Conservation (phyloP, 192 early-diverging fungal species). For the Rhizophagus clarus region DNA sequence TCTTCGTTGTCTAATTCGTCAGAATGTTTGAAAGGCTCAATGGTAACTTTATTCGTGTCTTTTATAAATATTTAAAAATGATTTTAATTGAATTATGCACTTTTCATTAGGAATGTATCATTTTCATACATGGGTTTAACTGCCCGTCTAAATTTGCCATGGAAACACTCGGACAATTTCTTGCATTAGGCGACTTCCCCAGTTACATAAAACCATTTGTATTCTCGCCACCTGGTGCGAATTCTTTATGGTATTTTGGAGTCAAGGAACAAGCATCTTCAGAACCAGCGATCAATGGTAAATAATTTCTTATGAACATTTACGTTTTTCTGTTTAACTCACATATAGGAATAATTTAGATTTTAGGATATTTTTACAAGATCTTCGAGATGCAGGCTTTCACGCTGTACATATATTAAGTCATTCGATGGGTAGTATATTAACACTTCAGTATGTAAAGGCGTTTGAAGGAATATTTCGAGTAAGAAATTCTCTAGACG, state of each 20-base stretch:
- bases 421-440: conserved; percentile 42
- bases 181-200: conserved; percentile 42
- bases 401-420: conserved; percentile 38
- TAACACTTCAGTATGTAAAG: not conserved
- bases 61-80: not conserved
- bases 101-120: conserved; percentile 39
- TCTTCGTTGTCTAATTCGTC: conserved; percentile 29
- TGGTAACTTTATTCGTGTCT: not conserved
- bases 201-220: conserved; percentile 47
- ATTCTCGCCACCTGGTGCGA: conserved; percentile 41
- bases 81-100: not conserved
- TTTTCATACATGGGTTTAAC: conserved; percentile 47
- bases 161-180: conserved; percentile 41
- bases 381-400: conserved; percentile 40
- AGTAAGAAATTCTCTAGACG: not conserved
- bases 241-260: conserved; percentile 42
- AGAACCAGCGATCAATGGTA: conserved; percentile 34
- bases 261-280: conserved; percentile 37
- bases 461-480: conserved; percentile 8
- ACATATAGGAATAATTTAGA: conserved; percentile 6
- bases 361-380: conserved; percentile 39
- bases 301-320: not conserved
- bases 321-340: not conserved
- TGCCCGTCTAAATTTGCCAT: conserved; percentile 42
- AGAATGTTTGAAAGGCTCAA: not conserved